These are phyloP conservation scores for Paramyrothecium roridum DNA, from an alignment of 2,329 filamentous ascomycete species.

Conservation along the genomic window DNA sequence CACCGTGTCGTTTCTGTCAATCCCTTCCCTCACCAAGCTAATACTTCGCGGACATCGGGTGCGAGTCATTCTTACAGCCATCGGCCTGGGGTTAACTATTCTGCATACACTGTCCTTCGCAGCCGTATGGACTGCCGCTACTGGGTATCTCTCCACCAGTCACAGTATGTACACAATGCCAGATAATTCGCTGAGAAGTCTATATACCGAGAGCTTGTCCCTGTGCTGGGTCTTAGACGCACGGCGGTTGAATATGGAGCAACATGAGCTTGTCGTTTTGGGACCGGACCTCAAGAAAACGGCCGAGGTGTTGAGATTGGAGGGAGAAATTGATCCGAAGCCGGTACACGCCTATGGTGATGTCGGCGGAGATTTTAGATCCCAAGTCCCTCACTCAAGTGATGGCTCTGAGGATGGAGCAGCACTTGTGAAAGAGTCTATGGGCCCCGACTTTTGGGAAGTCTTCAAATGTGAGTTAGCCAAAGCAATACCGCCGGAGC, in stretches of 20 bases:
- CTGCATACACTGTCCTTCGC: background rate
- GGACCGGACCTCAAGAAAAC: background rate
- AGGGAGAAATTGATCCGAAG: no score
- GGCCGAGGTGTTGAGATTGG: background rate
- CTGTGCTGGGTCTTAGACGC: conserved; percentile 2
- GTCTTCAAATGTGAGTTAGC: background rate
- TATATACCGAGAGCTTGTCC: background rate
- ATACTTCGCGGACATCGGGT: background rate
- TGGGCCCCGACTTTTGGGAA: background rate
- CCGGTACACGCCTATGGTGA: no score
- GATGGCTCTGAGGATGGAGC: background rate
- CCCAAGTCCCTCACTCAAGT: no score
- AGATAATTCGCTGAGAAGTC: background rate
- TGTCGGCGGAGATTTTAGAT: no score
- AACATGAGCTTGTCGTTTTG: background rate
- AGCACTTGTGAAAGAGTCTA: background rate
- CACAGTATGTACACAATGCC: background rate
- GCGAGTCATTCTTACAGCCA: background rate
- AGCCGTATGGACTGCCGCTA: background rate
- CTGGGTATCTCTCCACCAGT: background rate
- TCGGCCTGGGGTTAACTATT: background rate
- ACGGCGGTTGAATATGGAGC: background rate
- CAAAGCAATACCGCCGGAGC: background rate
- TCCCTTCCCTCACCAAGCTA: background rate
- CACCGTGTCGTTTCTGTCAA: background rate